Base-by-base conservation (phyloP, 2,329 filamentous ascomycete species). In the Aspergillus felis region DNA sequence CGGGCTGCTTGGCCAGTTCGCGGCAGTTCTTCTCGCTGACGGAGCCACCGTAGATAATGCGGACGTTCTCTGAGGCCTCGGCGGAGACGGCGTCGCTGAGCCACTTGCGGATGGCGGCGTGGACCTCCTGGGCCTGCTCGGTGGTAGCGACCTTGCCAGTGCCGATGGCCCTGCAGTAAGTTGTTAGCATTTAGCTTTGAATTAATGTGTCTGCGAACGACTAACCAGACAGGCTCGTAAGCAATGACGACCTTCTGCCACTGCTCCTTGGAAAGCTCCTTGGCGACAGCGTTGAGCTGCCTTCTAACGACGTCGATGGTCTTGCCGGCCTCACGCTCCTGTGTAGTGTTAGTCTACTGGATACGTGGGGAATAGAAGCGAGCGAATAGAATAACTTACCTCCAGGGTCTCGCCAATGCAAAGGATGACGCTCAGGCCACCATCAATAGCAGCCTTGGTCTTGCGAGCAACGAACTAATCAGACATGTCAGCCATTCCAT, bases 141-240 rank as follows among this genome's bases (percentile, higher is more conserved):
- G 87, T 92, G 63, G 87, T 89, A 68, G 91, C 91, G 65, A 95
- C 91, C 82, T 94, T 95, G 78, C 94, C 94, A 66, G 94, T 97
- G 68, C 93, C 93, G 59, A 88, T 88, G 57, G 86, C 86, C 82
- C 81, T 83, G 62, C 2, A 55, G 12, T 22, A 42, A 8, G 8
- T 42, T 29, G 54, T 60, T 53, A 63, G 32, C 8, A 47, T 27
- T n/a, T 53, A 41, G 44, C 52, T 27, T 20, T 28, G n/a, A 25
- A 32, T 25, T 22, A 10, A 29, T 28, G 14, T 54, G 53, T 17
- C 51, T 56, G 41, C 22, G 50, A 48, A 22, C 25, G 24, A 53
- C 89, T 75, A 86, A 92, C 93, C 94, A 99, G 83, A 99, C 95
- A 72, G 94, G 94, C 85, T 99, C 94, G 80, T 99, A 99, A 72